Percentiles rank a stretch among this genome's conserved stretches.
Conservation (phyloP, 2,329 filamentous ascomycete genomes). For the Pyricularia sp. region DNA sequence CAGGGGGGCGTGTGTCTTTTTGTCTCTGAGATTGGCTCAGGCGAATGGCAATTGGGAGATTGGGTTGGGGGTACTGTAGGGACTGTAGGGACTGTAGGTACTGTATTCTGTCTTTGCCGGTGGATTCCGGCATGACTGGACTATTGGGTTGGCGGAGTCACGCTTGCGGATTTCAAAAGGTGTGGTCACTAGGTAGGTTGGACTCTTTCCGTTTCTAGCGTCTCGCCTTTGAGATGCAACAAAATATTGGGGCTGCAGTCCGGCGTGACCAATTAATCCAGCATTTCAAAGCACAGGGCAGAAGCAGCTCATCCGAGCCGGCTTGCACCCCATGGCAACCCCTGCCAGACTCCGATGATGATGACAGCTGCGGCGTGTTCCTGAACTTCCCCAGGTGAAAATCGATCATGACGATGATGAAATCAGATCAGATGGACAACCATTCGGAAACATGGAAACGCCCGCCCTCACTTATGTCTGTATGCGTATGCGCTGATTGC, state of each 20-base stretch:
- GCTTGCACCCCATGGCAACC: neutral
- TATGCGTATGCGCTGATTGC: neutral
- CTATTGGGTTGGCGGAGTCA: neutral
- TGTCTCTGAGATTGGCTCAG: neutral
- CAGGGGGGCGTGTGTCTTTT: neutral
- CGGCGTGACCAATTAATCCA: neutral
- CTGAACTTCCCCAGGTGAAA: neutral
- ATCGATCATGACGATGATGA: neutral
- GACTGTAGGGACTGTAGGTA: too few species aligned
- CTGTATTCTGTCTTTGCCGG: too few species aligned
- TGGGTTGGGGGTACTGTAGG: too few species aligned
- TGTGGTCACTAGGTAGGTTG: neutral
- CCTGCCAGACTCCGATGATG: neutral
- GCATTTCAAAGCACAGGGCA: neutral
- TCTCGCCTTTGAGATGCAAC: neutral
- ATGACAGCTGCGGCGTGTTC: neutral
- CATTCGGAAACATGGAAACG: neutral
- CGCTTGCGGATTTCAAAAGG: neutral
- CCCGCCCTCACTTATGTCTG: neutral
- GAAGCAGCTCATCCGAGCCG: neutral
- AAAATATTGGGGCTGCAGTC: neutral
- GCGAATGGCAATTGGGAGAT: neutral
- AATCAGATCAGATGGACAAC: neutral
- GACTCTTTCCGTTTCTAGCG: neutral
- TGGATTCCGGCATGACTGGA: neutral